Base-by-base conservation (phyloP, 2,329 filamentous ascomycete genomes). In the Botrytis sinoallii region DNA sequence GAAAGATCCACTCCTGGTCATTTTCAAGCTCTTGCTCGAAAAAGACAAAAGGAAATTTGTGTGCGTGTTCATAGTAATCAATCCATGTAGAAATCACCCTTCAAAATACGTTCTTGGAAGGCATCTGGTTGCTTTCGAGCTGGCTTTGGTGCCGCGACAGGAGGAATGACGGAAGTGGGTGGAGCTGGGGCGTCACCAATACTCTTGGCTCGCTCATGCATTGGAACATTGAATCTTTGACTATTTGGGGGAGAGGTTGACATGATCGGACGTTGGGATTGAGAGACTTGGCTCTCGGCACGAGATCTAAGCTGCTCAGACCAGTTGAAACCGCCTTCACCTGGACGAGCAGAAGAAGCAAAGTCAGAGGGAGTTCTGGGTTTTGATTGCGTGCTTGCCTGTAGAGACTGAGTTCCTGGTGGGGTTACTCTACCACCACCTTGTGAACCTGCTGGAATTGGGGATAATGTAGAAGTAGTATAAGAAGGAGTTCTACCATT, bases 41-140 rank as follows among this genome's bases (percentile, higher is more conserved):
- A 68, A 57, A 29, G 66, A 68, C 35, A 57, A 68, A 68, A 68
- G 35, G 25, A 57, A 57, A 68, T 42, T 32, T 38, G 35, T 57
- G 25, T 57, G 25, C 35, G 16, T 20, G 57, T 14, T 18, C 46
- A 32, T 63, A 64, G 63, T 32, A 52, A 38, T 74, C 86, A 97
- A 81, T 98, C 95, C 94, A 98, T 98, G 85, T 96, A 96, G 80
- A 99, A 98, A 81, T 99, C 96, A 64, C 95, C 96, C 85, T 97
- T 96, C 78, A 99, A 88, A 79, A 99, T 98, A 78, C 97, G 90
- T 87, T 99, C 96, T 83, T 98, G 95, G 85, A 98, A 96, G 76
- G 92, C 92, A 84, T 99, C 96, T 44, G 95, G 95, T 86, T 95
- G 97, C 77, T 86, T 86, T 79, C 80, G 80, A 67, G 74, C 78